A percentile compares a stretch with the other conserved stretches of the same genome.
These are phyloP conservation scores for Salix purpurea DNA, from an alignment of 345 rosid genomes.

Conservation along the genomic window DNA sequence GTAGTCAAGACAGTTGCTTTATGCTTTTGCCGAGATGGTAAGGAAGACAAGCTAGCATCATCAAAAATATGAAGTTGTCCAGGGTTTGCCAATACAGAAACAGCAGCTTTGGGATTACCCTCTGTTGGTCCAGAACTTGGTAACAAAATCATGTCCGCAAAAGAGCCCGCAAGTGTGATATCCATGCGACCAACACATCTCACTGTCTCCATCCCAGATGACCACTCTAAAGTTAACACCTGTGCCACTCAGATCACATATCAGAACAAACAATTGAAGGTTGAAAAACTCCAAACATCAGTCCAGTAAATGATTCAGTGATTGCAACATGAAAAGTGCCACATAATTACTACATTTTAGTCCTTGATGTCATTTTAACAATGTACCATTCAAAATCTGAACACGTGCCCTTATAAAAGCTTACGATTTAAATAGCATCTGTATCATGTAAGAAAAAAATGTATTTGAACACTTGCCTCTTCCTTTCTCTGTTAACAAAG, in stretches of 20 bases:
- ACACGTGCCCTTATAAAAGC: too few species aligned
- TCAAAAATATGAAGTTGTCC: slow-evolving; percentile 70
- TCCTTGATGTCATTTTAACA: not conserved
- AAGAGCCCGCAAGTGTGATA: slow-evolving; percentile 66
- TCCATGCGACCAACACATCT: slow-evolving; percentile 61
- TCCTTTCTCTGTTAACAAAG: too few species aligned
- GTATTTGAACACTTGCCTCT: too few species aligned
- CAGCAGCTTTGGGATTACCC: slow-evolving; percentile 32
- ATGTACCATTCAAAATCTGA: not conserved
- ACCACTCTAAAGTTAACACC: slow-evolving; percentile 72
- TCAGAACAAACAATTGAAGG: slow-evolving; percentile 1
- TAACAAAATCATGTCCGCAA: slow-evolving; percentile 75
- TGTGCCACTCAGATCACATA: slow-evolving; percentile 24
- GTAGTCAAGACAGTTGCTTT: slow-evolving; percentile 39
- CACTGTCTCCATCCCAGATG: slow-evolving; percentile 56
- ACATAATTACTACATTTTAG: not conserved
- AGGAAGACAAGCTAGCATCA: slow-evolving; percentile 46
- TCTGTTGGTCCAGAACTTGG: slow-evolving; percentile 39
- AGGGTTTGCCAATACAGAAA: slow-evolving; percentile 63
- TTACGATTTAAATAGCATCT: too few species aligned
- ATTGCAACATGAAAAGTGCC: not conserved
- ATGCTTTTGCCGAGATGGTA: slow-evolving; percentile 45
- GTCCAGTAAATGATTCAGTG: not conserved
- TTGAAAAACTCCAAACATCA: slow-evolving; percentile 1
- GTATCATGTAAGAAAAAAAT: too few species aligned